Base-by-base conservation (phyloP, 768 basidiomycete genomes). In the Termitomyces sp. region DNA sequence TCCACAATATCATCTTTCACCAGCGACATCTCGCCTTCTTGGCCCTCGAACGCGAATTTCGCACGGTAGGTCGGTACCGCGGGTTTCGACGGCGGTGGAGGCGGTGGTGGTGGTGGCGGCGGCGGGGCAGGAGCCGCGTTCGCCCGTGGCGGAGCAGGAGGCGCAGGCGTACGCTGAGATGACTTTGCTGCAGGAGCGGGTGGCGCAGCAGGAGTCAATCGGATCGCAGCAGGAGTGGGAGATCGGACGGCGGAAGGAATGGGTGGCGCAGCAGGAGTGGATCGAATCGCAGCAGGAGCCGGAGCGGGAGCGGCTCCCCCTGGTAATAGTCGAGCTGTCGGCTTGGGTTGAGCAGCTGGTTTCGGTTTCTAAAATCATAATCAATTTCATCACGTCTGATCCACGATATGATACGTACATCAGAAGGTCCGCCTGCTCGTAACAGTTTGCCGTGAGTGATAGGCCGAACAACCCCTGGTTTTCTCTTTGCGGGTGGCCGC, bases 1-100 rank as follows among this genome's bases (percentile, higher is more conserved):
- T 98, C 95, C 1, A 98, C 90, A 2, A 90, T 55, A 57, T 98
- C 97, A 63, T 94, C 97, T 70, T 98, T 98, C 61, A 79, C 81
- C 50, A 99, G 70, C 6, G 84, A 75, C 79, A 98, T 87, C 70
- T 99, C 97, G 12, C 95, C 95, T 34, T 87, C 86, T 70, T 98
- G 90, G 2, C 94, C 95, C 37, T 85, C 78, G 65, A 99, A 99
- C n/a, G 86, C 82, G 70, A 87, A 99, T 60, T 96, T 89, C 21
- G 92, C 90, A 58, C 87, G 85, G 71, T 95, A 97, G 70, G 81
- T 71, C 19, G 88, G 87, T 8, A 81, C 79, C 37, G 85, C 81
- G 0, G 91, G 87, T 58, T 82, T 82, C 1, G 76, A 71, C 82
- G 76, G 2, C 82, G 83, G 0, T 81, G 59, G 55, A 74, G 19